Conservation (phyloP, 805 yeast species). For the Zygotorulaspora chibaensis region DNA sequence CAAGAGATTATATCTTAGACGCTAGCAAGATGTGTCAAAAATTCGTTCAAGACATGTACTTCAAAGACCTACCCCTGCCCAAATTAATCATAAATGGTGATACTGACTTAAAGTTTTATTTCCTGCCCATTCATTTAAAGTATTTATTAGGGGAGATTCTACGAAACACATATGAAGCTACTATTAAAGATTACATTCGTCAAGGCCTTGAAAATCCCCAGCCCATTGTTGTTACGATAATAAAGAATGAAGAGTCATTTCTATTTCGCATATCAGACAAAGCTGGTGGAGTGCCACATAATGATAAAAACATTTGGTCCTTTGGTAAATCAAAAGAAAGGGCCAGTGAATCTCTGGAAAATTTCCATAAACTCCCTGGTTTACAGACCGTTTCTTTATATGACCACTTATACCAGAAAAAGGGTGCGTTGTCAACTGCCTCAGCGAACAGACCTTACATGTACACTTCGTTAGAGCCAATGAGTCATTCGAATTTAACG, state of each 20-base stretch:
- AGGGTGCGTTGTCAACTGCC: constrained; percentile 3
- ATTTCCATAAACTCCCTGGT: constrained; percentile 70
- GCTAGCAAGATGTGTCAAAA: constrained; percentile 51
- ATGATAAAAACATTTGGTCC: constrained; percentile 65
- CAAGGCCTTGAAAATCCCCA: constrained; percentile 46
- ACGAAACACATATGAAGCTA: constrained; percentile 80
- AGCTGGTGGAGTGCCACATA: constrained; percentile 81
- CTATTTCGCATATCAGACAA: constrained; percentile 78
- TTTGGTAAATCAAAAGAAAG: constrained; percentile 68
- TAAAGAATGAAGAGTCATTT: constrained; percentile 61
- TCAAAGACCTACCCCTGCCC: constrained; percentile 58
- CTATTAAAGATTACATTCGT: constrained; percentile 48
- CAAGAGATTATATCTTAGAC: constrained; percentile 56
- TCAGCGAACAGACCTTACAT: constrained; percentile 21
- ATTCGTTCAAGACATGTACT: constrained; percentile 51
- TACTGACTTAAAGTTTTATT: constrained; percentile 63
- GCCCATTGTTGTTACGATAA: constrained; percentile 72
- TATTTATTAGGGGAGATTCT: constrained; percentile 84
- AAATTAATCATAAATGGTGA: constrained; percentile 74
- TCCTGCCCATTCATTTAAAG: constrained; percentile 80
- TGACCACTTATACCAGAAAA: constrained; percentile 24
- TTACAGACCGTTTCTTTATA: constrained; percentile 39
- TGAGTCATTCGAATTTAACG: constrained; percentile 30
- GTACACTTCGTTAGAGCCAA: constrained; percentile 39
- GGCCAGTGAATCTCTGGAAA: constrained; percentile 55